These are phyloP conservation scores for Iberis pinnata DNA, from an alignment of 345 rosid genomes.

Conservation along the genomic window DNA sequence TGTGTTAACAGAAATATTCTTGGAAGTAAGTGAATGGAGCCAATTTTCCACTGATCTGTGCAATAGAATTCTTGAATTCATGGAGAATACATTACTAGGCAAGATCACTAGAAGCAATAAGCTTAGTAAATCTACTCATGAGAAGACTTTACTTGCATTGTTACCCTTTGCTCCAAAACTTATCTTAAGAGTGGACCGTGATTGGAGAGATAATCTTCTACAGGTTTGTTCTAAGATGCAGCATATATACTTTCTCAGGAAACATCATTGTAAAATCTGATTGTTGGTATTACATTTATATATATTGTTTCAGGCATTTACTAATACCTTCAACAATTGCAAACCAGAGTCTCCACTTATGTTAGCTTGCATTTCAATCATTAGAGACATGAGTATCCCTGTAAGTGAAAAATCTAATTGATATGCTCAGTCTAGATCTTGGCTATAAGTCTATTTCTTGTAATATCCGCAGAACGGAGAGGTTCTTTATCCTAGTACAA, in stretches of 20 bases:
- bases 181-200: slow-evolving; percentile 33
- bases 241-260: neutral
- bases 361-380: slow-evolving; percentile 50
- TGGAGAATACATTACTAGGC: slow-evolving; percentile 57
- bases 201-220: slow-evolving; percentile 59
- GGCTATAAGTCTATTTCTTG: slow-evolving; percentile 5
- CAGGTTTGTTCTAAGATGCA: slow-evolving; percentile 47
- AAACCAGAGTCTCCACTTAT: slow-evolving; percentile 56
- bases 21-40: slow-evolving; percentile 54
- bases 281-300: slow-evolving; percentile 1
- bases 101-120: slow-evolving; percentile 40
- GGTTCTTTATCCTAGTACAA: slow-evolving; percentile 29
- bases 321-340: slow-evolving; percentile 51
- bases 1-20: slow-evolving; percentile 53
- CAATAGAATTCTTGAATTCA: slow-evolving; percentile 52
- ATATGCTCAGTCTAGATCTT: slow-evolving; percentile 2
- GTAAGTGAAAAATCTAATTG: slow-evolving; percentile 41
- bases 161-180: slow-evolving; percentile 67
- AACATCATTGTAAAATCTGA: neutral
- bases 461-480: slow-evolving; percentile 41
- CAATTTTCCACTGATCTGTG: slow-evolving; percentile 38
- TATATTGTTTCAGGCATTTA: slow-evolving; percentile 63
- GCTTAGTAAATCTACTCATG: slow-evolving; percentile 37
- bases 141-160: slow-evolving; percentile 43
- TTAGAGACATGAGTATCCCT: slow-evolving; percentile 61